These are phyloP conservation scores for Esteya vermicola DNA, from an alignment of 2,329 filamentous ascomycete genomes.

Conservation along the genomic window DNA sequence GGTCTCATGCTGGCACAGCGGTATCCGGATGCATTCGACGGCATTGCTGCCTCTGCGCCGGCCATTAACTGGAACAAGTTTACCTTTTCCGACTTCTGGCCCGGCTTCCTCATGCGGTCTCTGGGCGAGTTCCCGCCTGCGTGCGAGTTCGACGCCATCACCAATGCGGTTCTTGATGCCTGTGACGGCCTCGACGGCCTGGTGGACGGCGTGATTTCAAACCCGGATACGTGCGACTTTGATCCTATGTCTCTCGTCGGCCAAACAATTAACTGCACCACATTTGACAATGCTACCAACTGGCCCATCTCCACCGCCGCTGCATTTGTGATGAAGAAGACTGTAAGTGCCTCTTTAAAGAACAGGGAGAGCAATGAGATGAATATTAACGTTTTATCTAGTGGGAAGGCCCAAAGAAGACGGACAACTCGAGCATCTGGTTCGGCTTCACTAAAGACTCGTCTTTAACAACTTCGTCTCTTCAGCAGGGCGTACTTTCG, in stretches of 20 bases:
- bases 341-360: too few relatives aligned
- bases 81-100: constrained; percentile 3
- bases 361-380: too few relatives aligned
- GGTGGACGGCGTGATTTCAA: constrained; percentile 21
- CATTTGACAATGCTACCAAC: background rate
- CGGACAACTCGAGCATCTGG: background rate
- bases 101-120: constrained; percentile 14
- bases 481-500: background rate
- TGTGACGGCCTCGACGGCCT: background rate
- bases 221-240: constrained; percentile 19
- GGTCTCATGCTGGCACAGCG: constrained; percentile 32
- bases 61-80: constrained; percentile 16
- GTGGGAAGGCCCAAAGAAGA: too few relatives aligned
- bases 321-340: constrained; percentile 3
- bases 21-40: constrained; percentile 37
- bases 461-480: too few relatives aligned
- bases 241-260: constrained; percentile 5
- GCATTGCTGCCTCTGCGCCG: constrained; percentile 24
- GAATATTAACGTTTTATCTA: too few relatives aligned
- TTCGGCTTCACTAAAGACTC: too few relatives aligned
- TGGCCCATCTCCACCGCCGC: background rate
- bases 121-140: constrained; percentile 9
- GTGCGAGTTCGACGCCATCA: constrained; percentile 8
- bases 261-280: background rate
- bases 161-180: background rate